Evolutionary conservation across 305 asterid genomes (phyloP).

Genomic region (Ruellia speciosa): DNA sequence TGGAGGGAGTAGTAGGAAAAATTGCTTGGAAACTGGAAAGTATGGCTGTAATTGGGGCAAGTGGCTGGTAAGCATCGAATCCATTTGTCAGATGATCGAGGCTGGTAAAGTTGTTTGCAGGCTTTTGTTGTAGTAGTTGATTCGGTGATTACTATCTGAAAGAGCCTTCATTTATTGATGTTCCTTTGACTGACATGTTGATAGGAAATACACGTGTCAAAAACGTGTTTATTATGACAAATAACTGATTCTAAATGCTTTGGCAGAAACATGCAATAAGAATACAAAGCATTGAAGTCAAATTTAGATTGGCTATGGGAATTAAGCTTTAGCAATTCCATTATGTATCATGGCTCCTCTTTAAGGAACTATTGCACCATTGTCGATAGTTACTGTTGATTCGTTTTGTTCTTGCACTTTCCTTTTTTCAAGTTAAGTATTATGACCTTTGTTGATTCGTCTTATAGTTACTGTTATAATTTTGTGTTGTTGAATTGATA

Average conservation of each 20-base stretch:
- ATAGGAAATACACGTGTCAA: background rate
- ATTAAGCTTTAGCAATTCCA: background rate
- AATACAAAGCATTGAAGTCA: no score
- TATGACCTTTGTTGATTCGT: background rate
- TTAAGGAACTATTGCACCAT: background rate
- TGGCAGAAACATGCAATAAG: no score
- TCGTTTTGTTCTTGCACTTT: background rate
- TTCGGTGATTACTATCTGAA: background rate
- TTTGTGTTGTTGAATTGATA: no score
- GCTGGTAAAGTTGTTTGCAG: background rate
- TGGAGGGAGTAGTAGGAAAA: no score
- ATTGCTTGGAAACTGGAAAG: no score
- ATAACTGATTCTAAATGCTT: background rate
- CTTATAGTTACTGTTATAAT: background rate
- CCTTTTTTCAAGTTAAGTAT: no score
- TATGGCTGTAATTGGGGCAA: no score
- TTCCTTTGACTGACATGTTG: background rate
- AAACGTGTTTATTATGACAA: background rate
- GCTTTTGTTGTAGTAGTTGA: background rate
- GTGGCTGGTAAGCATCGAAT: no score
- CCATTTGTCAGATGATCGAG: no score
- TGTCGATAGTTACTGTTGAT: background rate
- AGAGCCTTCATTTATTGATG: conserved; percentile 1
- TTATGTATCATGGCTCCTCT: conserved; percentile 10
- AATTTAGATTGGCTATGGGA: no score